Percentiles rank a stretch among this genome's conserved stretches.
These are phyloP conservation scores for Myriosclerotinia duriaeana DNA, from an alignment of 2,329 filamentous ascomycete genomes.

Conservation along the genomic window DNA sequence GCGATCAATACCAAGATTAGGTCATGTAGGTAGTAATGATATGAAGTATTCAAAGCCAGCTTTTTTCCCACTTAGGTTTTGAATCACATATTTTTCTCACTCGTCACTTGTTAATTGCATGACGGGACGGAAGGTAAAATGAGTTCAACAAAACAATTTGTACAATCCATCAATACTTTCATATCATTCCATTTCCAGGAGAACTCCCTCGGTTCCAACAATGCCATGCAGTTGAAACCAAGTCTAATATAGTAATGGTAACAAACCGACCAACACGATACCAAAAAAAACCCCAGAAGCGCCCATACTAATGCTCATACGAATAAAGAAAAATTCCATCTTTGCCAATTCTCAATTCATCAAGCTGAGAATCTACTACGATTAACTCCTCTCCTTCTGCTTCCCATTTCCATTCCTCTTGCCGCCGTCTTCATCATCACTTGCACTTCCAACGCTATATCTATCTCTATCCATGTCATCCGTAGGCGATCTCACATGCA, in stretches of 20 bases:
- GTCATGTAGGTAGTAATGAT: slow-evolving; percentile 20
- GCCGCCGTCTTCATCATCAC: slow-evolving; percentile 49
- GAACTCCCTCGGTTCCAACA: not conserved
- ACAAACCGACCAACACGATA: not conserved
- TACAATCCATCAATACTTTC: not conserved
- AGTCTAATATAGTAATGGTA: slow-evolving; percentile 17
- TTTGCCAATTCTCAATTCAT: not conserved
- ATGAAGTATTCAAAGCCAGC: slow-evolving; percentile 9
- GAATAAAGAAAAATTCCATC: not conserved
- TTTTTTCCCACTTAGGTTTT: not conserved
- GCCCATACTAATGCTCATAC: slow-evolving; percentile 11
- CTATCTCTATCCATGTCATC: slow-evolving; percentile 46
- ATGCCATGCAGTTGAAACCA: slow-evolving; percentile 2
- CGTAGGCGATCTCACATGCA: slow-evolving; percentile 46
- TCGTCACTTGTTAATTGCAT: not conserved
- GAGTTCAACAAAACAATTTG: not conserved
- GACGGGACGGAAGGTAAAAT: not conserved
- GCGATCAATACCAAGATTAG: slow-evolving; percentile 21
- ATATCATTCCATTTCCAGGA: not conserved
- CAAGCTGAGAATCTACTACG: slow-evolving; percentile 18
- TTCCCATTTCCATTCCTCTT: slow-evolving; percentile 34
- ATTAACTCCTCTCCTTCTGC: slow-evolving; percentile 24
- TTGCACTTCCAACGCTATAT: slow-evolving; percentile 59
- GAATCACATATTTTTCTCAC: not conserved
- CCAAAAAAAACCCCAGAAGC: not conserved